These are phyloP conservation scores for Phaeosphaeriaceae sp. DNA, from an alignment of 2,329 filamentous ascomycete species.

Conservation along the genomic window DNA sequence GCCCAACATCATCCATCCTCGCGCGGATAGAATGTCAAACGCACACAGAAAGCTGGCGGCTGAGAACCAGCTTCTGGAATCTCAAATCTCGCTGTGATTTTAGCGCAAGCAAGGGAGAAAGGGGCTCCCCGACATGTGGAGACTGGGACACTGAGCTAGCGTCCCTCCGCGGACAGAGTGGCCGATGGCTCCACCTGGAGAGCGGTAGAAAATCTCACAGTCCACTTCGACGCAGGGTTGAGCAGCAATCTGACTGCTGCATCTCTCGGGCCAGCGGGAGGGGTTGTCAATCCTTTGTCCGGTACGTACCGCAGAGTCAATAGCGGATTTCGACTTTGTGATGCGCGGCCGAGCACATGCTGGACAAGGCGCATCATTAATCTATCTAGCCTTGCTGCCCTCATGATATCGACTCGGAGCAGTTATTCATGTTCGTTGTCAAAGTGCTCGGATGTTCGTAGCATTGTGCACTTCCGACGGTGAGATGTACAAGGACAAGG, in stretches of 20 bases:
- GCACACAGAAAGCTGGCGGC: background rate
- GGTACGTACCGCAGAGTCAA: constrained; percentile 9
- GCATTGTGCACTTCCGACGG: background rate
- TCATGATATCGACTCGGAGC: background rate
- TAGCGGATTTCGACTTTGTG: background rate
- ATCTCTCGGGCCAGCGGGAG: constrained; percentile 32
- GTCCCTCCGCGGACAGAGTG: background rate
- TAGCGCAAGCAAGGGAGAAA: background rate
- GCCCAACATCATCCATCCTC: constrained; percentile 19
- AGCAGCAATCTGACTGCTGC: constrained; percentile 24
- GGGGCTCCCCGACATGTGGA: background rate
- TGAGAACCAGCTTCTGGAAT: constrained; percentile 9
- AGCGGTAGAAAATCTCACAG: constrained; percentile 17
- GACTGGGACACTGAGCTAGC: background rate
- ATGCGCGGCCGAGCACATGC: background rate
- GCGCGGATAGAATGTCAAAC: background rate
- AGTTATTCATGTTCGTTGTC: background rate
- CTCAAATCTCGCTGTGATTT: constrained; percentile 2
- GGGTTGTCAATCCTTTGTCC: constrained; percentile 4
- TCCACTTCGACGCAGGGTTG: constrained; percentile 14
- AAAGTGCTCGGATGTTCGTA: background rate
- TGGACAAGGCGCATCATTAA: background rate
- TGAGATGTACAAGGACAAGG: background rate
- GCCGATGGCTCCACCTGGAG: constrained; percentile 12
- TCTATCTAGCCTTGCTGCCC: background rate